Conservation (phyloP, 106 monocot genomes). For the Iris macrosiphon region DNA sequence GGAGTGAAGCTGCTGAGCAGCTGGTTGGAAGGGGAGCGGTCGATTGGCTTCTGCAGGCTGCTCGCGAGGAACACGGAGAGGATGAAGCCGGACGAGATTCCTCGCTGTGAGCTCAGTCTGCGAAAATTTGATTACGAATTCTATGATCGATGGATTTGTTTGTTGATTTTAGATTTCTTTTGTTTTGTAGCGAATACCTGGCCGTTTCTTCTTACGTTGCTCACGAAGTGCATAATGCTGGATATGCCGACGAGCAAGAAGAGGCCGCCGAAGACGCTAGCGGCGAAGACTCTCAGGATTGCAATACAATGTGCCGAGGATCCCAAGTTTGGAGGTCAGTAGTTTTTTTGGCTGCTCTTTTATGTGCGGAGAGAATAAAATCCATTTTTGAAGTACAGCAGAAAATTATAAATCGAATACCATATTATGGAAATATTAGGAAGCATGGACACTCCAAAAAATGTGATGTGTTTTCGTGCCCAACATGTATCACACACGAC, state of each 20-base stretch:
- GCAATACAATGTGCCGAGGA: conserved; percentile 67
- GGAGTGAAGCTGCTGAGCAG: conserved; percentile 60
- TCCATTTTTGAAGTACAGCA: too few relatives aligned
- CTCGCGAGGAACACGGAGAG: conserved; percentile 56
- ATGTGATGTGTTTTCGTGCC: too few relatives aligned
- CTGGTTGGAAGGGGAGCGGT: conserved; percentile 80
- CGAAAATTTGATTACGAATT: neutral
- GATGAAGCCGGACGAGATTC: conserved; percentile 45
- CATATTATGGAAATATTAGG: too few relatives aligned
- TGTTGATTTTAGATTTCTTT: neutral
- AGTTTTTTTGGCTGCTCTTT: too few relatives aligned
- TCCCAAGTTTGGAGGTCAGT: conserved; percentile 61
- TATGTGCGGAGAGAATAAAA: too few relatives aligned
- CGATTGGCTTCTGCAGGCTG: conserved; percentile 53
- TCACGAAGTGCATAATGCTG: conserved; percentile 52
- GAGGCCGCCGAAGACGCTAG: conserved; percentile 46
- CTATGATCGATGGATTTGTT: too few relatives aligned
- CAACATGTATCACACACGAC: too few relatives aligned
- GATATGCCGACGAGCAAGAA: conserved; percentile 72
- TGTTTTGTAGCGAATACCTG: conserved; percentile 64
- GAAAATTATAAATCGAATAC: too few relatives aligned
- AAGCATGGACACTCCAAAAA: too few relatives aligned
- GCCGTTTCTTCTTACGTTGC: conserved; percentile 64
- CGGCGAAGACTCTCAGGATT: conserved; percentile 67
- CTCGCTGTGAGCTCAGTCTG: conserved; percentile 26